Base-by-base conservation (phyloP, 164 flowering plant genomes). In the Chloranthus sessilifolius region DNA sequence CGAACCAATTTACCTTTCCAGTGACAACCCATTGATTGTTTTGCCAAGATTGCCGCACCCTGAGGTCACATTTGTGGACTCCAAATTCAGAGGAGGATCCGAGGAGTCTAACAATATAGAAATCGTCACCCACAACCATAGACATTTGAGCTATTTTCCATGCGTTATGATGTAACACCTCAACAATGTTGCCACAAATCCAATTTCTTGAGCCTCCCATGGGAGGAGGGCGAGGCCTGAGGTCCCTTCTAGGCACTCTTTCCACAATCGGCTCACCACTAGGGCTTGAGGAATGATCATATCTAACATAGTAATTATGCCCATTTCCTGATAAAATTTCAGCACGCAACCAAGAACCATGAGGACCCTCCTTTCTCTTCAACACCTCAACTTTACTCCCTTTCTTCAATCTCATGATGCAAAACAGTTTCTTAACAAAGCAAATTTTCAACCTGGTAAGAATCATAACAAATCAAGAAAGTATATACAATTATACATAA, bases 301-400 rank as follows among this genome's bases (percentile, higher is more conserved):
- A 90, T 52, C 63, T 65, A 39, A 89, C 78, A 24, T 62, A 61
- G 56, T 82, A 89, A 52, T 58, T 56, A 50, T 73, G 82, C n/a
- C 95, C 92, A 75, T 85, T 72, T 16, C 95, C 88, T 25, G 63
- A 59, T 9, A 87, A 47, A 52, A 90, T 85, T 73, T 78, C 76
- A 2, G 75, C 95, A 50, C 68, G 37, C 8, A 60, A 71, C 97
- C 95, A 90, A 17, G 83, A 73, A 2, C 89, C 83, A 1, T 75
- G 66, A 12, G 85, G 79, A 21, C 61, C 66, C 37, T 78, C 85
- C 37, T 49, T 69, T 52, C 56, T 65, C 66, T 75, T 64, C 30
- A 76, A 64, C 7, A 89, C 88, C 65, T 86, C 97, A 26, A 89
- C 81, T 64, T 68, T 77, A 57, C 58, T 73, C 38, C 90, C 95